Percentiles rank a stretch among this genome's conserved stretches.
phyloP scores from a whole-genome alignment of 2,329 filamentous ascomycete genomes.

The Tympanopsis confertula region DNA sequence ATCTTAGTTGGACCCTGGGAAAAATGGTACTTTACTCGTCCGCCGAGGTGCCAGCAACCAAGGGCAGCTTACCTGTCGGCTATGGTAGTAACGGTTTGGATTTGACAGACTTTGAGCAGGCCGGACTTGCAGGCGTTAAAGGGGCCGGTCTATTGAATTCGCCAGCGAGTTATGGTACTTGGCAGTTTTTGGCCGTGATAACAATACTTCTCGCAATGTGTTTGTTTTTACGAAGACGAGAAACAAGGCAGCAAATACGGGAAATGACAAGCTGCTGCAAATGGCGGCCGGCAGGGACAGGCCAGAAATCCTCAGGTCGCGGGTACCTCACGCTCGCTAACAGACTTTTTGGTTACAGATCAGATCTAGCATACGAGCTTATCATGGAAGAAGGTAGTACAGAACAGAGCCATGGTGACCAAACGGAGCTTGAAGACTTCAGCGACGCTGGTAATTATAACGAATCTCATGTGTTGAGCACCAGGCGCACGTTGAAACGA shows the following conservation, averaged over 20 bases:
- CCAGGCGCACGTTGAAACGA: conserved; percentile 11
- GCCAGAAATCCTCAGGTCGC: too few species aligned
- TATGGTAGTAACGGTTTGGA: conserved; percentile 75
- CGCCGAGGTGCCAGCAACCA: conserved; percentile 62
- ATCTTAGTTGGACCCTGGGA: conserved; percentile 93
- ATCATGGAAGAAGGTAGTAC: too few species aligned
- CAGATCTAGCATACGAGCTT: too few species aligned
- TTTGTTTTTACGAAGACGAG: conserved; percentile 60
- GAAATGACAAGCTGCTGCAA: too few species aligned
- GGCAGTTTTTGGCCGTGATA: conserved; percentile 48
- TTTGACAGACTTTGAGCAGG: conserved; percentile 70
- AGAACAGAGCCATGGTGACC: too few species aligned
- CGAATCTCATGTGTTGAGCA: conserved; percentile 23
- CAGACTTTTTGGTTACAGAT: too few species aligned
- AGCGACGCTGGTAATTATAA: conserved; percentile 7
- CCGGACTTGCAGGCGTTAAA: conserved; percentile 41
- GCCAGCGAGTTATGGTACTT: conserved; percentile 42
- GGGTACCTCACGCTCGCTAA: too few species aligned
- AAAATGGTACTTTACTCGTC: conserved; percentile 94
- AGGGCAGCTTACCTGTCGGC: conserved; percentile 60
- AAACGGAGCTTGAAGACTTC: too few species aligned
- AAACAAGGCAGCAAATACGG: too few species aligned
- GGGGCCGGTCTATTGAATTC: conserved; percentile 14
- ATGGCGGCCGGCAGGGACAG: too few species aligned
- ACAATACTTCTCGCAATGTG: conserved; percentile 59